These are phyloP conservation scores for Phyllostachys edulis DNA, from an alignment of 176 grass and related monocot species.

Conservation along the genomic window DNA sequence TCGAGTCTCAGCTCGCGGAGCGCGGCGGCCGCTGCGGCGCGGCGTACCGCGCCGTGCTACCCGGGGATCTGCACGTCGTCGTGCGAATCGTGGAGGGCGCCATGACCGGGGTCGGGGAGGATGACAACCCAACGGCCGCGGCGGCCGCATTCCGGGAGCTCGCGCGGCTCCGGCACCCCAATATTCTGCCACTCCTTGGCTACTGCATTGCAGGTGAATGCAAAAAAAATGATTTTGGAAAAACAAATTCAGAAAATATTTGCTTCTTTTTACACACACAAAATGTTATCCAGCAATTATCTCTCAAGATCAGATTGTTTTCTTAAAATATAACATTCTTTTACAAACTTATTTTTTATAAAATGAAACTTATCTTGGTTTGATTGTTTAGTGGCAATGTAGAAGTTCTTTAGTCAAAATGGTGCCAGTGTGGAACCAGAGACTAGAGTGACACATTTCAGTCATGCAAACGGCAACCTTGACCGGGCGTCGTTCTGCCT, in stretches of 20 bases:
- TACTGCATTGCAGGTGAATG: slow-evolving; percentile 78
- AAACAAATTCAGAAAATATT: background rate
- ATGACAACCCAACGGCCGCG: slow-evolving; percentile 27
- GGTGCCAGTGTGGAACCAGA: background rate
- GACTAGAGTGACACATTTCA: background rate
- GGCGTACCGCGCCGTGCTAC: slow-evolving; percentile 81
- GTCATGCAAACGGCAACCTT: background rate
- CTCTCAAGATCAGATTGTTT: background rate
- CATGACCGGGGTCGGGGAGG: slow-evolving; percentile 27
- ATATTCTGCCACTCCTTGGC: slow-evolving; percentile 81
- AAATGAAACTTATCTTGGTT: too few relatives aligned
- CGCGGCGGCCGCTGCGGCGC: slow-evolving; percentile 64
- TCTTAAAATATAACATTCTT: background rate
- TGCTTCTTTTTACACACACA: background rate
- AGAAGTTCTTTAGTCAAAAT: background rate
- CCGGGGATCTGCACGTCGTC: slow-evolving; percentile 71
- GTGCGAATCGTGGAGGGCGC: slow-evolving; percentile 66
- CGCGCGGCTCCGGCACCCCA: slow-evolving; percentile 75
- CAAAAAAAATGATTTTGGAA: background rate
- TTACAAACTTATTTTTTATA: background rate
- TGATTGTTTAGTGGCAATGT: background rate
- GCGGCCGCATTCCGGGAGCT: slow-evolving; percentile 57
- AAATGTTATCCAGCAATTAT: background rate
- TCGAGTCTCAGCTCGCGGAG: slow-evolving; percentile 85
- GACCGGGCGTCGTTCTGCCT: background rate